Evolutionary conservation across 2,329 filamentous ascomycete species (phyloP), one percentile per base, ranked within the genome.

Genomic region (Metarhizium guizhouense): DNA sequence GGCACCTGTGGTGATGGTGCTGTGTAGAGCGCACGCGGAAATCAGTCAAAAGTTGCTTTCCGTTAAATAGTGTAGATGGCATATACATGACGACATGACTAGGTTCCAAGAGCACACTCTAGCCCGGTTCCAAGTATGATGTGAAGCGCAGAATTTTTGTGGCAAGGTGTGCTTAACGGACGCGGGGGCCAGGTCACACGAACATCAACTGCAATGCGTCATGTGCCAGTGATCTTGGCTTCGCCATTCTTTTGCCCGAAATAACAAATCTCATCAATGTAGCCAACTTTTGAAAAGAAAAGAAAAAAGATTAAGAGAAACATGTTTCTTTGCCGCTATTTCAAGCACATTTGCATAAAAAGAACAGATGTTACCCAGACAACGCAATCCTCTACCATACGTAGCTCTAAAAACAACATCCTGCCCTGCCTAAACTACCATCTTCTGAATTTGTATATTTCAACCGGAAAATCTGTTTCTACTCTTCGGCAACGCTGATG

Each of bases 401-500:
- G 32, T 34, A 34, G 32, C 32, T 34, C 32, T 34, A 34, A 34
- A 34, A 34, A 34, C 32, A 34, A 34, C 32, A 34, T 34, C 16
- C 38, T 40, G 13, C 38, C 38, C 11, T 40, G 13, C 38, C 11
- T 48, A 48, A 8, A 48, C 20, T 10, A 8, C 45, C 30, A 48
- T 20, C 20, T 16, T 20, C 16, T 16, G 10, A 45, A 45, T 10
- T 13, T 45, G 18, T 14, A 51, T 18, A 11, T 25, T 29, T 25
- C 38, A 7, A n/a, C 38, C 38, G 11, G 20, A 25, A 52, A 16
- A 25, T 43, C 25, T n/a, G 18, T 30, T 18, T 30, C 16, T 83
- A 83, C 69, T 88, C 83, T 57, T 89, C 85, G 18, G 84, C 78
- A 60, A 91, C 87, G 69, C 84, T 84, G 65, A 88, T 80, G 47